Percentiles rank a stretch among this genome's conserved stretches.
phyloP scores from a whole-genome alignment of 2,329 filamentous ascomycete species.

The Hypoxylon sp. region DNA sequence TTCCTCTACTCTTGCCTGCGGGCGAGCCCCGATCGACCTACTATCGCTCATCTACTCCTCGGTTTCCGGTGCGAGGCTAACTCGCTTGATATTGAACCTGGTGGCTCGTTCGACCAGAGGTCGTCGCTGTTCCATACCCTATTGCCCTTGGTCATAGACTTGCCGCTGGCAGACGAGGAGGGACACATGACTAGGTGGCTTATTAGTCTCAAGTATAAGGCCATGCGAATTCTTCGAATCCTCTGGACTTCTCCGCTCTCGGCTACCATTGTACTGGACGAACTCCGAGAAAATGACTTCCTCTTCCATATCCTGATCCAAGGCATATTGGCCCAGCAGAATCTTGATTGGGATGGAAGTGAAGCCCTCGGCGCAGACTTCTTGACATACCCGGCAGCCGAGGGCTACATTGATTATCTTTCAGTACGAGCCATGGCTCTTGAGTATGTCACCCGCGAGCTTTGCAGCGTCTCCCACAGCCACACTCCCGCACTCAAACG shows the following conservation, averaged over 20 bases:
- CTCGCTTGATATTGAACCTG: slow-evolving; percentile 74
- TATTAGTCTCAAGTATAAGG: slow-evolving; percentile 74
- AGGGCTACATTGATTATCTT: slow-evolving; percentile 82
- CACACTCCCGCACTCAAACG: slow-evolving; percentile 78
- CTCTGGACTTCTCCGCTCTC: slow-evolving; percentile 89
- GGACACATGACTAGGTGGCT: slow-evolving; percentile 74
- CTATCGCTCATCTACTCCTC: slow-evolving; percentile 89
- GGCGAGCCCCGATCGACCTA: slow-evolving; percentile 80
- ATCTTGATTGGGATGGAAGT: slow-evolving; percentile 79
- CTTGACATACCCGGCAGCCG: slow-evolving; percentile 74
- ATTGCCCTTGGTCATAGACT: slow-evolving; percentile 76
- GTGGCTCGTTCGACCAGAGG: slow-evolving; percentile 77
- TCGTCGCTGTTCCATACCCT: slow-evolving; percentile 88
- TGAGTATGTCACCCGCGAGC: slow-evolving; percentile 87
- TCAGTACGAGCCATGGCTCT: slow-evolving; percentile 80
- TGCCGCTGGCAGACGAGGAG: slow-evolving; percentile 73
- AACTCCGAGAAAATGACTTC: slow-evolving; percentile 83
- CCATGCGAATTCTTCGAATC: slow-evolving; percentile 79
- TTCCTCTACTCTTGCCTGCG: slow-evolving; percentile 86
- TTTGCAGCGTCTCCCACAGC: slow-evolving; percentile 80
- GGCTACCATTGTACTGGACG: slow-evolving; percentile 77
- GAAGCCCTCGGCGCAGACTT: slow-evolving; percentile 73
- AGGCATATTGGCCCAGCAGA: slow-evolving; percentile 77
- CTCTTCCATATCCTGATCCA: slow-evolving; percentile 81
- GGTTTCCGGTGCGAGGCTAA: slow-evolving; percentile 85